A percentile compares a stretch with the other conserved stretches of the same genome.
Conservation (phyloP, 2,329 filamentous ascomycete genomes). For the Microdochium bolleyi region DNA sequence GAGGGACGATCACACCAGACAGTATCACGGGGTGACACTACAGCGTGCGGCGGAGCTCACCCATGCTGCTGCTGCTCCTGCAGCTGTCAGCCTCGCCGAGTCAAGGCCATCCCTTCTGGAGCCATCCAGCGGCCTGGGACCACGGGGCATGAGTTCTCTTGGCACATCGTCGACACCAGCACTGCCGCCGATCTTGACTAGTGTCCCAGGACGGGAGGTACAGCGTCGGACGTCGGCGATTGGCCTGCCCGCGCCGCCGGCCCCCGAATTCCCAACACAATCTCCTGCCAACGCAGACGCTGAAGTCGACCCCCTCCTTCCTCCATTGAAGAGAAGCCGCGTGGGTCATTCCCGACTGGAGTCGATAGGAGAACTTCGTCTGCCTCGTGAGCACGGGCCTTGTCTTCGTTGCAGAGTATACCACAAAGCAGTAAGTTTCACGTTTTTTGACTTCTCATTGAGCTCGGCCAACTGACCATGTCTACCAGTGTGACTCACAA, state of each 20-base stretch:
- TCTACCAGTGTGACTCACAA: conserved; percentile 40
- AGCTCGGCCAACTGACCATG: conserved; percentile 10
- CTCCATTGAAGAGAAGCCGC: conserved; percentile 45
- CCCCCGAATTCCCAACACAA: conserved; percentile 26
- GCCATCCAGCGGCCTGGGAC: background rate
- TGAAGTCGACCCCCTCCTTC: conserved; percentile 42
- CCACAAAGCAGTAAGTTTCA: conserved; percentile 33
- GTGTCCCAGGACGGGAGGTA: background rate
- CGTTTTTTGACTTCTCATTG: background rate
- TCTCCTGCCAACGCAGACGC: conserved; percentile 33
- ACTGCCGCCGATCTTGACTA: conserved; percentile 20
- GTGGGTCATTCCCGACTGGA: conserved; percentile 44
- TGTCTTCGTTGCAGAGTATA: conserved; percentile 44
- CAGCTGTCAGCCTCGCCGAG: background rate
- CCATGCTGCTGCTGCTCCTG: background rate
- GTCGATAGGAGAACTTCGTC: conserved; percentile 47
- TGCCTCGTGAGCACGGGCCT: conserved; percentile 36
- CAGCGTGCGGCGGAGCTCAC: background rate
- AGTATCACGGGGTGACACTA: conserved; percentile 23
- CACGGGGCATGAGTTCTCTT: conserved; percentile 15
- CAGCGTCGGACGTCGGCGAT: background rate
- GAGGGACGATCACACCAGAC: conserved; percentile 40
- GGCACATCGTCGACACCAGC: conserved; percentile 28
- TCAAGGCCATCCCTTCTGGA: background rate
- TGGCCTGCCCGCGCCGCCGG: background rate